Evolutionary conservation across 768 basidiomycete species (phyloP).

Genomic region (Amanita inopinata): DNA sequence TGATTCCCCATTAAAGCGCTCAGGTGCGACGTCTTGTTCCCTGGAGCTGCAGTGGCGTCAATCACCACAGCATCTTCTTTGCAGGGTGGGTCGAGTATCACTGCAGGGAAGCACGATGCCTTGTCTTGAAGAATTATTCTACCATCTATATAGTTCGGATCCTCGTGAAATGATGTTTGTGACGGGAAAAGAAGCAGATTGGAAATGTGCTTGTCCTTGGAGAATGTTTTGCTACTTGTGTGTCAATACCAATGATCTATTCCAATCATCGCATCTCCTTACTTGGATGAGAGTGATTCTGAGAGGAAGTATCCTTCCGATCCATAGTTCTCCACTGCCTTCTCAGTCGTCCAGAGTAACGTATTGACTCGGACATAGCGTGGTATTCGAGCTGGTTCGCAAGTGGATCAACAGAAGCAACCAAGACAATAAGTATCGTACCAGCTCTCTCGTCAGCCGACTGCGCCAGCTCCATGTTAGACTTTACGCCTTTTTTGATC

Average conservation of each 20-base stretch:
- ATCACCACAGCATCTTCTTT: constrained; percentile 52
- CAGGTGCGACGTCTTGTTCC: constrained; percentile 95
- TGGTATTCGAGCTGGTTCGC: constrained; percentile 51
- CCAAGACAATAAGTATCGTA: constrained; percentile 18
- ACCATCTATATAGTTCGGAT: constrained; percentile 64
- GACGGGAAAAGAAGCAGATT: constrained; percentile 76
- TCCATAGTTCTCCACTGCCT: constrained; percentile 50
- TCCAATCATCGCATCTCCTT: constrained; percentile 12
- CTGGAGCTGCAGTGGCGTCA: constrained; percentile 94
- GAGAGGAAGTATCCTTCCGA: constrained; percentile 45
- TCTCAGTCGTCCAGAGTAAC: constrained; percentile 51
- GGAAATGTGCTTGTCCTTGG: constrained; percentile 70
- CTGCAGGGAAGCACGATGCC: constrained; percentile 93
- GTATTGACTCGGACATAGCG: constrained; percentile 85
- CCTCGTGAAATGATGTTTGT: constrained; percentile 52
- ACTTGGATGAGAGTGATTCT: constrained; percentile 47
- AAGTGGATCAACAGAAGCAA: constrained; percentile 9
- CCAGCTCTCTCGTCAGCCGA: constrained; percentile 55
- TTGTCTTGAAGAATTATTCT: constrained; percentile 94
- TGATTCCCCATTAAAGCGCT: constrained; percentile 78
- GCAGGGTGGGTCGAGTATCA: constrained; percentile 69
- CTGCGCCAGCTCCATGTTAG: constrained; percentile 55
- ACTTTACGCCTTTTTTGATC: constrained; percentile 60
- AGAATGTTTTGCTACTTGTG: constrained; percentile 46
- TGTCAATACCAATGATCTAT: background rate